Percentiles rank a stretch among this genome's conserved stretches.
Conservation (phyloP, 176 grass and related monocot genomes). For the Juncus inflexus region DNA sequence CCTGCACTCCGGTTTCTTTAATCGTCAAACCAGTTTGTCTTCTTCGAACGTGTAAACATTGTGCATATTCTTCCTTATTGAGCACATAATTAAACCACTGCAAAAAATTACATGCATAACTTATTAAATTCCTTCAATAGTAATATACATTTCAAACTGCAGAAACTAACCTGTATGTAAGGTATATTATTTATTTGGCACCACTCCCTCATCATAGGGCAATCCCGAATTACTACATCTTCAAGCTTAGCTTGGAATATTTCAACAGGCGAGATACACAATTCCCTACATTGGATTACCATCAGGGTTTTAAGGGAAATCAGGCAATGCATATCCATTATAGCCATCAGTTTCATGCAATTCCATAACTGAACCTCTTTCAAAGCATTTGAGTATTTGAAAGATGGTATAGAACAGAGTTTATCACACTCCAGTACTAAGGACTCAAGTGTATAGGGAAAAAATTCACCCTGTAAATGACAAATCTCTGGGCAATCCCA, state of each 20-base stretch:
- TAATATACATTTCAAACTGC: too few relatives aligned
- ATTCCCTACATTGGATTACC: conserved; percentile 1
- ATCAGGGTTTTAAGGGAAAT: not conserved
- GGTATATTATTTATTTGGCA: not conserved
- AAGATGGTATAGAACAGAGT: conserved; percentile 1
- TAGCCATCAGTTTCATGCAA: not conserved
- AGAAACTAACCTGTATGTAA: not conserved
- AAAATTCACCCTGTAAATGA: not conserved
- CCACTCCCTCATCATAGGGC: conserved; percentile 7
- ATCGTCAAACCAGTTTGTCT: conserved; percentile 11
- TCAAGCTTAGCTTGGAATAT: not conserved
- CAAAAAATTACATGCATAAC: too few relatives aligned
- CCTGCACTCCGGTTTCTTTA: too few relatives aligned
- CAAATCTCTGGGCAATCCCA: not conserved
- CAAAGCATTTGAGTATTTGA: conserved; percentile 2
- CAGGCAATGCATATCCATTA: not conserved
- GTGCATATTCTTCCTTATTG: too few relatives aligned
- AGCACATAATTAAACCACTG: not conserved
- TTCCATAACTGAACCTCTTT: not conserved
- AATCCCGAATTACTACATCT: conserved; percentile 3
- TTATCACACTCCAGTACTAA: not conserved
- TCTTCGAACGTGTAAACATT: too few relatives aligned
- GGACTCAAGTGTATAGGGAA: not conserved
- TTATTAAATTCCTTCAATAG: too few relatives aligned
- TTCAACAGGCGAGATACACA: conserved; percentile 3